Percentiles rank a stretch among this genome's conserved stretches.
phyloP scores from a whole-genome alignment of 495 filamentous ascomycete species.

The Lasiosphaeriaceae sp. region DNA sequence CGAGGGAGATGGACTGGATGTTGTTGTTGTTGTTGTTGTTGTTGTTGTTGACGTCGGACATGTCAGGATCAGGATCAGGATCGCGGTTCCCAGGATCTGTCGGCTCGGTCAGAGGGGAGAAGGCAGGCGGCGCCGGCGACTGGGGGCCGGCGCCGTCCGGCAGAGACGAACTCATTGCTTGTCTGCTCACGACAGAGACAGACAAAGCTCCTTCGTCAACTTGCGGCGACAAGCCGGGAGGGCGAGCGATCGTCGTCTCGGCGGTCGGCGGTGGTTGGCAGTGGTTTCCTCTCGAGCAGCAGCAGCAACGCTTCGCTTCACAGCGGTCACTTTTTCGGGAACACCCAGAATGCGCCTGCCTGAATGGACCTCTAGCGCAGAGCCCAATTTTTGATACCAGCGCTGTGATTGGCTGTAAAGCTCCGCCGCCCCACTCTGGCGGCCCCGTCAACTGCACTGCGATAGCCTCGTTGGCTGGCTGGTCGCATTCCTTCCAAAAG shows the following conservation, averaged over 20 bases:
- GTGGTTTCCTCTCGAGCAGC: no score
- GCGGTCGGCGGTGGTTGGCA: neutral
- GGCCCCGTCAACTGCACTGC: neutral
- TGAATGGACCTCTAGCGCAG: constrained; percentile 3
- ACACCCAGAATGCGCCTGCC: constrained; percentile 15
- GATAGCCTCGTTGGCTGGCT: neutral
- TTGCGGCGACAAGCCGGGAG: constrained; percentile 10
- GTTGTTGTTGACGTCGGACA: constrained; percentile 4
- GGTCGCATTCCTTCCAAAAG: neutral
- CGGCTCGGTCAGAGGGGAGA: constrained; percentile 32
- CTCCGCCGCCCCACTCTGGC: neutral
- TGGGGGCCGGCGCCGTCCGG: constrained; percentile 21
- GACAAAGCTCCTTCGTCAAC: constrained; percentile 38
- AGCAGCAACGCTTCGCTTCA: neutral
- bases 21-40: no score
- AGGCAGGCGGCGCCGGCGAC: constrained; percentile 31
- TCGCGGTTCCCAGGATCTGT: constrained; percentile 26
- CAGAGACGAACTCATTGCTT: constrained; percentile 37
- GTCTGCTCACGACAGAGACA: constrained; percentile 20
- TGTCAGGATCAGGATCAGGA: constrained; percentile 1
- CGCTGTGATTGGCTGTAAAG: constrained; percentile 11
- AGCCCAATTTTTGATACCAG: constrained; percentile 14
- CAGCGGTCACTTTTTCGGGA: neutral
- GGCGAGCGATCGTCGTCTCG: neutral
- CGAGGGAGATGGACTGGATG: neutral